These are phyloP conservation scores for Moricandia arvensis DNA, from an alignment of 345 rosid species.

Conservation along the genomic window DNA sequence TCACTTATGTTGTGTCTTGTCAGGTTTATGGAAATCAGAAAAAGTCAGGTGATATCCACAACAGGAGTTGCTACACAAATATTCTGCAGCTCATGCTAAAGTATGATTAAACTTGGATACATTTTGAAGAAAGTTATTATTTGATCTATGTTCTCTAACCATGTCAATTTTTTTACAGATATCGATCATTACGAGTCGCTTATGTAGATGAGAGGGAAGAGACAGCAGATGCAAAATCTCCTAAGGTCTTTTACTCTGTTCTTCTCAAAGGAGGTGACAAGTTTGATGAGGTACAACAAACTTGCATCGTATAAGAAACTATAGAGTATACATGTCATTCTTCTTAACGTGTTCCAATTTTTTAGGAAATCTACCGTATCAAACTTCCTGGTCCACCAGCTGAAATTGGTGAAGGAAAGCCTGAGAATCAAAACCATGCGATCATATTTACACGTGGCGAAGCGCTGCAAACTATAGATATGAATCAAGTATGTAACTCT, in stretches of 20 bases:
- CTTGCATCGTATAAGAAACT: not conserved
- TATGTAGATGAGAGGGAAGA: slow-evolving; percentile 86
- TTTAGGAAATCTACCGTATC: slow-evolving; percentile 91
- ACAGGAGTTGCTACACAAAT: slow-evolving; percentile 70
- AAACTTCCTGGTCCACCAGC: slow-evolving; percentile 96
- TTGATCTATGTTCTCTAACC: not conserved
- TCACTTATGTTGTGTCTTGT: slow-evolving; percentile 97
- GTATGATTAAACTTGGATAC: slow-evolving; percentile 40
- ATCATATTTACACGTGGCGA: slow-evolving; percentile 99
- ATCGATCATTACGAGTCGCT: slow-evolving; percentile 88
- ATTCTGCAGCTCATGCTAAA: slow-evolving; percentile 80
- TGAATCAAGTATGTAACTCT: slow-evolving; percentile 70
- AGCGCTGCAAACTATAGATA: slow-evolving; percentile 95
- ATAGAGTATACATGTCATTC: not conserved
- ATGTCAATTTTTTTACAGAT: slow-evolving; percentile 39
- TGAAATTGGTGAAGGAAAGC: slow-evolving; percentile 94
- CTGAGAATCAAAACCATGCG: slow-evolving; percentile 99
- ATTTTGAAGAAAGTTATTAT: not conserved
- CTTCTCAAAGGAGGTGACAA: slow-evolving; percentile 85
- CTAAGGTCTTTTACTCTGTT: slow-evolving; percentile 74
- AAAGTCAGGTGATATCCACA: slow-evolving; percentile 54
- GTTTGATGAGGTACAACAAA: slow-evolving; percentile 64
- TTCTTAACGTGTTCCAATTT: slow-evolving; percentile 23
- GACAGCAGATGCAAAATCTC: slow-evolving; percentile 50
- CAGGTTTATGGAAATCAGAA: slow-evolving; percentile 84